Percentiles rank a stretch among this genome's conserved stretches.
Evolutionary conservation across 176 grass and related monocot species (phyloP).

Genomic region (bread wheat (Triticum aestivum)): DNA sequence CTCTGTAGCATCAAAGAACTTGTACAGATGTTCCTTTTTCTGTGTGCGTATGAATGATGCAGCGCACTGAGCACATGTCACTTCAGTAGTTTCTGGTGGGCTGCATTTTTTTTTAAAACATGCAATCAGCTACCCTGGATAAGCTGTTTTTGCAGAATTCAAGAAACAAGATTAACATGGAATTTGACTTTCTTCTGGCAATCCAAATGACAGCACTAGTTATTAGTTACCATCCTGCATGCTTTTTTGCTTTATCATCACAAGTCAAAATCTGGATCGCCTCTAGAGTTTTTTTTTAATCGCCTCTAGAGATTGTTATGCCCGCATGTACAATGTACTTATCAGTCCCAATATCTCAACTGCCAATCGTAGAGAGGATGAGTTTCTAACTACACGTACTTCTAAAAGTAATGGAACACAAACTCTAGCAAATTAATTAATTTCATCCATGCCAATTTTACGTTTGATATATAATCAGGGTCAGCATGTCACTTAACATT

Average conservation of each 20-base stretch:
- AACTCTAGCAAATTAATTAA: neutral
- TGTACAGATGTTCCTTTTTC: neutral
- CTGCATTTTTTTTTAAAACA: too few relatives aligned
- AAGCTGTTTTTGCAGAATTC: neutral
- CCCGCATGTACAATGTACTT: slow-evolving; percentile 1
- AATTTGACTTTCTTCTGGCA: neutral
- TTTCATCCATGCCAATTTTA: neutral
- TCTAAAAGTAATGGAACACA: neutral
- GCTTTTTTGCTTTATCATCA: neutral
- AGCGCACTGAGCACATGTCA: neutral
- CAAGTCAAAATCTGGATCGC: neutral
- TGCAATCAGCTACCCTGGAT: neutral
- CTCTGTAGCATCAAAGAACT: neutral
- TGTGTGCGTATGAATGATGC: neutral
- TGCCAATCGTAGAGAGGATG: neutral
- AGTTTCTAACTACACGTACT: neutral
- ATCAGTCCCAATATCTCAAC: neutral
- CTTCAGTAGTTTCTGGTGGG: neutral
- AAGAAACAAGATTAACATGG: neutral
- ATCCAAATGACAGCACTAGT: neutral
- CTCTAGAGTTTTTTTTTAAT: too few relatives aligned
- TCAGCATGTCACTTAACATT: neutral
- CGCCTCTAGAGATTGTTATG: neutral
- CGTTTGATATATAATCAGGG: neutral
- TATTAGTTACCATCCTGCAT: neutral